phyloP scores from a whole-genome alignment of 2,329 filamentous ascomycete species.

The Elsinoe perseae region DNA sequence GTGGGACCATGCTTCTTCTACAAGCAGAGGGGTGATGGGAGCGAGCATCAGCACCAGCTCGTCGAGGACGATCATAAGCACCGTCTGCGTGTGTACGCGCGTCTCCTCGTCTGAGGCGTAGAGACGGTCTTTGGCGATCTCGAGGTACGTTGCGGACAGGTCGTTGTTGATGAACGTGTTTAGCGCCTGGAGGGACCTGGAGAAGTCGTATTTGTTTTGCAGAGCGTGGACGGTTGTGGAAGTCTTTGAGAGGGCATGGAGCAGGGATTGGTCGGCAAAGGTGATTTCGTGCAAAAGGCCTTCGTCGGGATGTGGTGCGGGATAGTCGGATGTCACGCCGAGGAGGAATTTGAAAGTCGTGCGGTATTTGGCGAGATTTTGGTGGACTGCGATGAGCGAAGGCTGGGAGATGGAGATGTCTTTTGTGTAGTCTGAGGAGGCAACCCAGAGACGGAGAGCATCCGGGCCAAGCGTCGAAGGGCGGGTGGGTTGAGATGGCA shows the following conservation, averaged over 20 bases:
- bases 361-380: constrained; percentile 74
- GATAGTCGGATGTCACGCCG: constrained; percentile 49
- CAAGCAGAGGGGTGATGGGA: constrained; percentile 72
- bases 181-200: constrained; percentile 63
- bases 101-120: constrained; percentile 72
- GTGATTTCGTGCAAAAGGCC: constrained; percentile 17
- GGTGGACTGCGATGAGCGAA: constrained; percentile 69
- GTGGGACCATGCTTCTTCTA: constrained; percentile 82
- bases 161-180: constrained; percentile 77
- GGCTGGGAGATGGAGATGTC: constrained; percentile 77
- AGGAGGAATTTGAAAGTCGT: constrained; percentile 86
- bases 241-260: constrained; percentile 63
- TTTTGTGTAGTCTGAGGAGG: constrained; percentile 81
- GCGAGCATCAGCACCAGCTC: constrained; percentile 71
- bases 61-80: constrained; percentile 55
- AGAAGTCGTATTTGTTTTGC: constrained; percentile 70
- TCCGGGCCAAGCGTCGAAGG: constrained; percentile 61
- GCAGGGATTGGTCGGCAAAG: constrained; percentile 60
- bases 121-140: constrained; percentile 81
- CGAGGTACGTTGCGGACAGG: constrained; percentile 88
- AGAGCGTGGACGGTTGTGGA: constrained; percentile 57
- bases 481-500: constrained; percentile 43
- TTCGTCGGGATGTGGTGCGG: constrained; percentile 22
- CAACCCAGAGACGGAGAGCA: constrained; percentile 81
- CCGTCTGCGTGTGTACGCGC: constrained; percentile 48